Percentiles rank a stretch among this genome's conserved stretches.
phyloP scores from a whole-genome alignment of 306 rosid genomes.

The Gynostemma pentaphyllum region DNA sequence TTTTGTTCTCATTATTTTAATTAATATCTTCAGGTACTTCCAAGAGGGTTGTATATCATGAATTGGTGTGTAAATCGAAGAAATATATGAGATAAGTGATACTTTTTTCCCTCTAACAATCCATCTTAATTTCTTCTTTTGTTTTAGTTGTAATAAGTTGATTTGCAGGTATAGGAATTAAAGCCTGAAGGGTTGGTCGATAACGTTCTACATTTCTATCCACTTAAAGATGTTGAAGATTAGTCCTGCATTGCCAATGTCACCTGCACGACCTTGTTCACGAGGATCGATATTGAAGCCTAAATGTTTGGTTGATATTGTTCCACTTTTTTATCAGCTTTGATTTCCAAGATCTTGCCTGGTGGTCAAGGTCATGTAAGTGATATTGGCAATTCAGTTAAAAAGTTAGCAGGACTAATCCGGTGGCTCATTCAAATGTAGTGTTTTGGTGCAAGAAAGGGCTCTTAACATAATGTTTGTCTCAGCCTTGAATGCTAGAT shows the following conservation, averaged over 20 bases:
- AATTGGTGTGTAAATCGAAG: constrained; percentile 81
- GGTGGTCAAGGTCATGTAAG: constrained; percentile 2
- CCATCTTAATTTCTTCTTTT: not conserved
- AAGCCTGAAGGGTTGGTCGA: constrained; percentile 92
- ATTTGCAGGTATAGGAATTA: constrained; percentile 58
- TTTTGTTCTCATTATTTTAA: not conserved
- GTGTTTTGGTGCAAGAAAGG: not conserved
- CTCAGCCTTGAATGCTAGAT: too few relatives aligned
- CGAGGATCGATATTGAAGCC: too few relatives aligned
- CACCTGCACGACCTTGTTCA: too few relatives aligned
- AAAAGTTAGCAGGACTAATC: not conserved
- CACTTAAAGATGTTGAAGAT: constrained; percentile 89
- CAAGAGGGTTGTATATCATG: constrained; percentile 88
- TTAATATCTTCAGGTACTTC: constrained; percentile 56
- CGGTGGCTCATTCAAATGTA: not conserved
- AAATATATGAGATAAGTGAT: constrained; percentile 93
- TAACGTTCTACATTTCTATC: constrained; percentile 93
- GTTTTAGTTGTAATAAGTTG: constrained; percentile 3
- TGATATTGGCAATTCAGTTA: not conserved
- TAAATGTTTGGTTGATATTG: constrained; percentile 1
- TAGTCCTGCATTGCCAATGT: too few relatives aligned
- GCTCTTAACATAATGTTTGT: too few relatives aligned
- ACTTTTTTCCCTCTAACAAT: not conserved
- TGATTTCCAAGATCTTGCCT: not conserved
- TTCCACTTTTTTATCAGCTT: too few relatives aligned